Base-by-base conservation (phyloP, 2,329 filamentous ascomycete species). In the Byssothecium circinans region DNA sequence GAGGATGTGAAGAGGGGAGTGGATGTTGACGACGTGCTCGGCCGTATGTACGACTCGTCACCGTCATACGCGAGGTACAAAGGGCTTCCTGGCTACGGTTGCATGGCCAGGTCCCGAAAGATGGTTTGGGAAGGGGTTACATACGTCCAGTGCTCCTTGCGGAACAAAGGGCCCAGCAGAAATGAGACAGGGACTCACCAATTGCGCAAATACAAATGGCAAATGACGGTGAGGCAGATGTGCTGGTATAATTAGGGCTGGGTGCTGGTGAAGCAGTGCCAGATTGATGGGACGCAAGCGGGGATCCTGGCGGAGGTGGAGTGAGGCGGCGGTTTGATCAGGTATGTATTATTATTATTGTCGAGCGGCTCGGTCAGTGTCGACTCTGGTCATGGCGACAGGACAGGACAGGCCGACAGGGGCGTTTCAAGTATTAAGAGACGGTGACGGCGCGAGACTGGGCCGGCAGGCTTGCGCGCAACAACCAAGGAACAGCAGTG, bases 181-280 rank as follows among this genome's bases (percentile, higher is more conserved):
- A 60, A 68, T 64, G 58, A 68, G 60, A 69, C 67, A 67, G 57
- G 61, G 61, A 69, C 63, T 68, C 54, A 62, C 63, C 64, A 11
- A 27, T 27, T 22, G n/a, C n/a, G 35, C 11, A 10, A 37, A 37
- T 22, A 7, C 8, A 22, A 19, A n/a, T 2, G 25, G 7, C 51
- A 56, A 60, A 44, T 53, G 52, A 53, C 46, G 52, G 57, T 60
- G 52, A 60, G 46, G 25, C 54, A 34, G 57, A 54, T 50, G 60
- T 41, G 56, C 54, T 56, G n/a, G n/a, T n/a, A n/a, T n/a, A n/a
- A n/a, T n/a, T 52, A 56, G 43, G 23, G 17, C 4, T 11, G 18
- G 14, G 29, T 32, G 14, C 29, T 32, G 29, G 29, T 12, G 29
- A n/a, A 7, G 29, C 12, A 14, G 51, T 27, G 29, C 10, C 7